phyloP scores from a whole-genome alignment of 202 grass and related monocot species.

The Schoenoplectus triqueter region DNA sequence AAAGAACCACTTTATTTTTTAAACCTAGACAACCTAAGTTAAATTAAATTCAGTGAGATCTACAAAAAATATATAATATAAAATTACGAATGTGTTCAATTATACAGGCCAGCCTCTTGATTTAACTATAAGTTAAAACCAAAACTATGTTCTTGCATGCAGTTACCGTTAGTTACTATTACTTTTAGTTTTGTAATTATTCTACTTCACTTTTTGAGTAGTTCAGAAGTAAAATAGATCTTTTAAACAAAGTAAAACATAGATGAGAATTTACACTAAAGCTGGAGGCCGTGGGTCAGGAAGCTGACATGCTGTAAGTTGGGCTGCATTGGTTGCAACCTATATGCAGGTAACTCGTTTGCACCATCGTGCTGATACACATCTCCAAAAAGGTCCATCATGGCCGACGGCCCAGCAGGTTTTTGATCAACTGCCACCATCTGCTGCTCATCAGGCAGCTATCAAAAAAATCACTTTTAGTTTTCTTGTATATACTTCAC shows the following conservation, averaged over 20 bases:
- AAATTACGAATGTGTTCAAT: neutral
- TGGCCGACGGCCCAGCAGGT: conserved; percentile 11
- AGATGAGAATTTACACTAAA: conserved; percentile 47
- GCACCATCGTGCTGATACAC: conserved; percentile 29
- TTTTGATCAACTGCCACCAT: conserved; percentile 29
- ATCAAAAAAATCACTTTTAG: too few species aligned
- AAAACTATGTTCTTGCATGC: neutral
- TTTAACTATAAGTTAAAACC: too few species aligned
- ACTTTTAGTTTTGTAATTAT: neutral
- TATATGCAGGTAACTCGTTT: conserved; percentile 58
- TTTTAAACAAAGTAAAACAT: neutral
- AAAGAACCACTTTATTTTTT: too few species aligned
- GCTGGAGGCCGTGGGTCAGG: conserved; percentile 56
- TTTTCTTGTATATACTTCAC: too few species aligned
- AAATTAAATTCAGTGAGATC: neutral
- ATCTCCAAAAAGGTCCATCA: conserved; percentile 37
- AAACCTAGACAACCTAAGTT: too few species aligned
- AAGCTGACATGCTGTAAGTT: conserved; percentile 69
- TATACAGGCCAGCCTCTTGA: neutral
- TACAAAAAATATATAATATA: neutral
- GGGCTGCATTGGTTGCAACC: conserved; percentile 73
- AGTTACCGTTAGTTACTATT: neutral
- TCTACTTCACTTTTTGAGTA: neutral
- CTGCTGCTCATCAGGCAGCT: too few species aligned
- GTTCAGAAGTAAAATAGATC: neutral